Percentiles rank a stretch among this genome's conserved stretches.
These are phyloP conservation scores for Hysterangium stoloniferum DNA, from an alignment of 768 basidiomycete genomes.

Conservation along the genomic window DNA sequence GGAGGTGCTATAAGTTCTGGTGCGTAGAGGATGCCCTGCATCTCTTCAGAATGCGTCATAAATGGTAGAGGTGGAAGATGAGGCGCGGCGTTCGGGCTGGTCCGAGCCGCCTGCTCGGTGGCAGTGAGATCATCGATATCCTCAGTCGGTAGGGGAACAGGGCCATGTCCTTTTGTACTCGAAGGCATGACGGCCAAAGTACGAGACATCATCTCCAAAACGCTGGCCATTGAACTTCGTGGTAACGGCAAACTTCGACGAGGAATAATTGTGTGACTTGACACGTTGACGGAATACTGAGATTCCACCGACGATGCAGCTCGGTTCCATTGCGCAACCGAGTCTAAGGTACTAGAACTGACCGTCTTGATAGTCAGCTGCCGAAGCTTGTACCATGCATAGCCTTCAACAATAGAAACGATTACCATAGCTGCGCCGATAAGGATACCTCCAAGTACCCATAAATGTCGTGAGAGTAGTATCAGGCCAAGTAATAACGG, in stretches of 20 bases:
- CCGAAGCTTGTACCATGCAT: slow-evolving; percentile 42
- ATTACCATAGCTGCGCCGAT: slow-evolving; percentile 46
- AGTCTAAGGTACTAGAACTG: slow-evolving; percentile 47
- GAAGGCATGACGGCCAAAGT: slow-evolving; percentile 71
- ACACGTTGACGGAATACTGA: slow-evolving; percentile 39
- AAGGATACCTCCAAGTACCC: slow-evolving; percentile 65
- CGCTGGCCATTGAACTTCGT: slow-evolving; percentile 71
- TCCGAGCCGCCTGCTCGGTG: slow-evolving; percentile 70
- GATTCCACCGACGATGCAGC: slow-evolving; percentile 34
- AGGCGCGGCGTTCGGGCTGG: slow-evolving; percentile 71
- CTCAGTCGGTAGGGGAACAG: slow-evolving; percentile 65
- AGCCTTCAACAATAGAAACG: slow-evolving; percentile 53
- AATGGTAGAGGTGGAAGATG: slow-evolving; percentile 63
- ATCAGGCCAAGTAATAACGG: slow-evolving; percentile 71
- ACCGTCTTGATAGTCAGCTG: slow-evolving; percentile 43
- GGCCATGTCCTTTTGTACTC: slow-evolving; percentile 43
- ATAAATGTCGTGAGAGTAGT: slow-evolving; percentile 55
- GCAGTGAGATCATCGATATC: slow-evolving; percentile 74
- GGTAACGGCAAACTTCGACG: slow-evolving; percentile 27
- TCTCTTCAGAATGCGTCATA: slow-evolving; percentile 68
- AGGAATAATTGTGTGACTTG: slow-evolving; percentile 36
- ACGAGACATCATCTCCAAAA: slow-evolving; percentile 78
- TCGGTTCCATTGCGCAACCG: slow-evolving; percentile 44
- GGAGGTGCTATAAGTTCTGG: slow-evolving; percentile 72
- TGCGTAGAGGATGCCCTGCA: slow-evolving; percentile 72